Evolutionary conservation across 1,284 basidiomycete species (phyloP).

Genomic region (Malassezia yamatoensis): DNA sequence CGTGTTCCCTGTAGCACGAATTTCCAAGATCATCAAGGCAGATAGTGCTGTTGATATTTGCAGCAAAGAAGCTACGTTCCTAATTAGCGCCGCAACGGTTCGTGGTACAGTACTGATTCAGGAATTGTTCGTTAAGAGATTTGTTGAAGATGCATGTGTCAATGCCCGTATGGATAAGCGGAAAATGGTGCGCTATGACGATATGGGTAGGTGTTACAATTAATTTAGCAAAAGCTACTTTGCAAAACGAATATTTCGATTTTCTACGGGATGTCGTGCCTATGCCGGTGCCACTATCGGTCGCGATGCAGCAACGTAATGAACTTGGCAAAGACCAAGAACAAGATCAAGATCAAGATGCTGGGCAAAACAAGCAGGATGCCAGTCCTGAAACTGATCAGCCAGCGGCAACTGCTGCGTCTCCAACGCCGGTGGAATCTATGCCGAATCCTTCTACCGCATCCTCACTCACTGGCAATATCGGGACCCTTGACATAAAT

Average conservation of each 20-base stretch:
- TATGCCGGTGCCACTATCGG: conserved; percentile 23
- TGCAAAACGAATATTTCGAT: conserved; percentile 28
- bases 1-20: conserved; percentile 28
- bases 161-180: conserved; percentile 35
- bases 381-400: too few relatives aligned
- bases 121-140: conserved; percentile 33
- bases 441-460: too few relatives aligned
- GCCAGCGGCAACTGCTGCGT: too few relatives aligned
- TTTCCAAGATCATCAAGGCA: conserved; percentile 37
- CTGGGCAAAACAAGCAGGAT: too few relatives aligned
- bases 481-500: neutral
- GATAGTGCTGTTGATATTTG: conserved; percentile 38
- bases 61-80: conserved; percentile 35
- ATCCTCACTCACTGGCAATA: neutral
- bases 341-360: too few relatives aligned
- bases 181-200: conserved; percentile 33
- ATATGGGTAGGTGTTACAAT: conserved; percentile 20
- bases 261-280: conserved; percentile 31
- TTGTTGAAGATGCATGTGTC: conserved; percentile 31
- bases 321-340: neutral
- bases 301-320: conserved; percentile 25
- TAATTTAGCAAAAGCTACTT: conserved; percentile 25
- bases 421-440: too few relatives aligned
- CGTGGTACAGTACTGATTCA: conserved; percentile 2
- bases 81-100: conserved; percentile 32